A percentile compares a stretch with the other conserved stretches of the same genome.
Evolutionary conservation across 441 rosid species (phyloP).

Genomic region (Geranium incanum): DNA sequence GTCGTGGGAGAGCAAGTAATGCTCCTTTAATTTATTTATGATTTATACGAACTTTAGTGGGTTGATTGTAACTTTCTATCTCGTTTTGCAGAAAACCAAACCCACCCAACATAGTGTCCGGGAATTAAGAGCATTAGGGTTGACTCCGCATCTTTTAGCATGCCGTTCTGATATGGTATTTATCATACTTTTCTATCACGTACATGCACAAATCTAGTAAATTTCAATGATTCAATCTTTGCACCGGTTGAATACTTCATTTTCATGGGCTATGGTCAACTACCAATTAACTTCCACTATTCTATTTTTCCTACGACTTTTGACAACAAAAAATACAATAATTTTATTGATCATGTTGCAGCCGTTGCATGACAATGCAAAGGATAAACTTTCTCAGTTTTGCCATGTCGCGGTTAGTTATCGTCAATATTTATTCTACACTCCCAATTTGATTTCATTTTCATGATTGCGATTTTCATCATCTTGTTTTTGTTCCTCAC

Average conservation of each 20-base stretch:
- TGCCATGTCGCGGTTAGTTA: constrained; percentile 64
- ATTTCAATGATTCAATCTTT: background rate
- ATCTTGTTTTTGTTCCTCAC: constrained; percentile 23
- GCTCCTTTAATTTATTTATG: constrained; percentile 9
- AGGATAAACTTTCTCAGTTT: constrained; percentile 66
- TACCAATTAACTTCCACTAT: background rate
- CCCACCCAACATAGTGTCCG: constrained; percentile 76
- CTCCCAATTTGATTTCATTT: constrained; percentile 12
- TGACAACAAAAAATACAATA: background rate
- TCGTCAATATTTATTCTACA: constrained; percentile 17
- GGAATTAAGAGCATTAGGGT: constrained; percentile 71
- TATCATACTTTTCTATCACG: constrained; percentile 4
- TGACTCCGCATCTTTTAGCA: constrained; percentile 75
- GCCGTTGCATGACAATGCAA: constrained; percentile 57
- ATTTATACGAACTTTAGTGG: background rate
- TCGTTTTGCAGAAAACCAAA: constrained; percentile 49
- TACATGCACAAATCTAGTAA: background rate
- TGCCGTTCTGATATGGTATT: constrained; percentile 61
- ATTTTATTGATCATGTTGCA: constrained; percentile 24
- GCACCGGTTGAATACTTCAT: background rate
- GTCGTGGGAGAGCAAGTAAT: constrained; percentile 77
- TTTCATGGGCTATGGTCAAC: background rate
- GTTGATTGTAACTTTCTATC: constrained; percentile 9
- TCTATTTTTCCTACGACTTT: background rate
- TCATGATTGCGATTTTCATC: constrained; percentile 17